These are phyloP conservation scores for Chaetomiaceae sp. DNA, from an alignment of 2,329 filamentous ascomycete genomes.

Conservation along the genomic window DNA sequence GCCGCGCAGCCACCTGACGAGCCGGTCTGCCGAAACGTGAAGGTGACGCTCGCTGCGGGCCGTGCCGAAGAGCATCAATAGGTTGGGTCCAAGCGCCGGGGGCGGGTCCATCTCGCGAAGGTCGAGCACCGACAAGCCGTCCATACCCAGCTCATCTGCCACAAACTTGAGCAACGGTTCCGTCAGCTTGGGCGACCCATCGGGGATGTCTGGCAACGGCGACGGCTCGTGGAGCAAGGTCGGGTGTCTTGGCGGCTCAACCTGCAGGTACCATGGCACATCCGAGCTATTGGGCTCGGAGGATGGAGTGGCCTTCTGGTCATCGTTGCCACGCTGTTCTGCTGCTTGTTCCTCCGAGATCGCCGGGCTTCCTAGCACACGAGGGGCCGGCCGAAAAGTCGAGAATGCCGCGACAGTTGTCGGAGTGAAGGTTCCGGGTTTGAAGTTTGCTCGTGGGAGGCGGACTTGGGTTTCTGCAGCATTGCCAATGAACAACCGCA, in stretches of 20 bases:
- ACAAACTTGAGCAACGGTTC: constrained; percentile 70
- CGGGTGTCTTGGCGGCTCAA: constrained; percentile 55
- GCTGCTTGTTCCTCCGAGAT: constrained; percentile 23
- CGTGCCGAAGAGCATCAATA: constrained; percentile 90
- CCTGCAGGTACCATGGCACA: constrained; percentile 76
- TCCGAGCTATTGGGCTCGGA: constrained; percentile 20
- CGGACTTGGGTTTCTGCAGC: constrained; percentile 5
- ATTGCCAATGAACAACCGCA: constrained; percentile 26
- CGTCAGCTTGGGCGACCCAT: constrained; percentile 66
- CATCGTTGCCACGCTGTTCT: constrained; percentile 8
- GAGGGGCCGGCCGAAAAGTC: constrained; percentile 21
- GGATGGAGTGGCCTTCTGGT: not conserved
- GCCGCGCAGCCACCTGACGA: constrained; percentile 79
- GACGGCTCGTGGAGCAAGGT: constrained; percentile 44
- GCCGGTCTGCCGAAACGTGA: constrained; percentile 83
- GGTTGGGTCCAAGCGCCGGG: constrained; percentile 77
- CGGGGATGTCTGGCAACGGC: constrained; percentile 53
- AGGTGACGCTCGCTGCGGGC: constrained; percentile 90
- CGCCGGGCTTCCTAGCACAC: constrained; percentile 17
- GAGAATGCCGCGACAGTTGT: constrained; percentile 17
- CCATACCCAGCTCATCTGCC: constrained; percentile 79
- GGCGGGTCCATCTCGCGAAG: constrained; percentile 80
- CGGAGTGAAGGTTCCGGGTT: constrained; percentile 1
- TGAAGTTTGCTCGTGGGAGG: not conserved
- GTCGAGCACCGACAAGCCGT: constrained; percentile 76